phyloP scores from a whole-genome alignment of 176 grass and related monocot species.

The Lolium rigidum region DNA sequence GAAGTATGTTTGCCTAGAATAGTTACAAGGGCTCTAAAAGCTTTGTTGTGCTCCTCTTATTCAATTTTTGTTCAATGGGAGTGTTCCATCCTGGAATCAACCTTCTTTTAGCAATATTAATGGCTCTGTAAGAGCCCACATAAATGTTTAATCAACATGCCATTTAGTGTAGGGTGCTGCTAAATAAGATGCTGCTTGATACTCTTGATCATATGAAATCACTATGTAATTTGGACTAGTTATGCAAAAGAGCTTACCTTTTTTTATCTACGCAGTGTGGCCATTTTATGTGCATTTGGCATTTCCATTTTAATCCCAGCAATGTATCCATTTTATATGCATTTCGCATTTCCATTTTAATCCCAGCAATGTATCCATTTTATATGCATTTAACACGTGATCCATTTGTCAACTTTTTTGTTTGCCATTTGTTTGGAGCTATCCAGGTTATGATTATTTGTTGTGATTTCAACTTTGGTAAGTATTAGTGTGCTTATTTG shows the following conservation, averaged over 20 bases:
- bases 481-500: not conserved
- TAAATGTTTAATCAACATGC: not conserved
- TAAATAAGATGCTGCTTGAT: not conserved
- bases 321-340: not conserved
- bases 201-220: not conserved
- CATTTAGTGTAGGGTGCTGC: not conserved
- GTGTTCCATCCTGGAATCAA: slow-evolving; percentile 16
- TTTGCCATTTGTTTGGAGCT: not conserved
- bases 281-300: not conserved
- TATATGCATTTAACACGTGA: not conserved
- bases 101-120: not conserved
- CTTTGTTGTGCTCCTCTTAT: not conserved
- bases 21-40: not conserved
- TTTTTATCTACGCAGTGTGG: not conserved
- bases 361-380: not conserved
- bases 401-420: slow-evolving; percentile 1
- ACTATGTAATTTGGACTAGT: not conserved
- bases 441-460: not conserved
- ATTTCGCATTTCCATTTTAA: not conserved
- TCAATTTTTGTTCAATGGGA: not conserved
- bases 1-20: slow-evolving; percentile 1
- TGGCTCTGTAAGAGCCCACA: not conserved
- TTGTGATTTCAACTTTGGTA: not conserved
- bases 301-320: not conserved
- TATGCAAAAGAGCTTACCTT: not conserved